Evolutionary conservation across 2,329 filamentous ascomycete species (phyloP), one percentile per base, ranked within the genome.

Genomic region (Sarocladium strictum): DNA sequence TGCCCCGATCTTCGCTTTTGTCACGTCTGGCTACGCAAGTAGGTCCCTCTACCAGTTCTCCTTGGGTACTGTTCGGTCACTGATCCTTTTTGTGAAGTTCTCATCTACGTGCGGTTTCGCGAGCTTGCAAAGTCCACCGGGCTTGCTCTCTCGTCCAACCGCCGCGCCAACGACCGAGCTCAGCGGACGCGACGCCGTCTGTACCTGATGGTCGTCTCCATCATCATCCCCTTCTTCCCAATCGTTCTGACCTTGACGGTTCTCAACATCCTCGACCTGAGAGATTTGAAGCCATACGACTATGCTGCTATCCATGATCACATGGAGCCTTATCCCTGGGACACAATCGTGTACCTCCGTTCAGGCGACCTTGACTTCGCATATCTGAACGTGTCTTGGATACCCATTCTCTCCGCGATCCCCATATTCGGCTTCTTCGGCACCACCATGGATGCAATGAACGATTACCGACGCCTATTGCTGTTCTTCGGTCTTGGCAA

Each of bases 341-440:
- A 73, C 59, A 68, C 74, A 11, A 71, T 83, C 56, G 54, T 74
- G n/a, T 74, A 76, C 54, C 56, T 74, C 1, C 71, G 75, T 0
- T 76, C 73, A 24, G 67, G 67, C 56, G 53, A 68, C 15, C 59
- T 78, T 14, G 61, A 63, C 12, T 76, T 74, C 52, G 53, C 63
- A 1, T 61, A 68, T 50, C 59, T 79, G 60, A 77, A 79, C 59
- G 70, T 72, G 56, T 70, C 69, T 53, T 84, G 78, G 66, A 70
- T 82, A 19, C 58, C 72, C 21, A 76, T 80, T 53, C 51, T 78
- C 2, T 74, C 77, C 2, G 67, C 72, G 3, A 61, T 77, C 1
- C 70, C 75, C 47, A 71, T 83, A 49, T 77, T 82, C 40, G 40
- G 73, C 27, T 81, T 80, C 64, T 84, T 83, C 54, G 80, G 81